These are phyloP conservation scores for Blastobotrys americana DNA, from an alignment of 805 yeast species.

Conservation along the genomic window DNA sequence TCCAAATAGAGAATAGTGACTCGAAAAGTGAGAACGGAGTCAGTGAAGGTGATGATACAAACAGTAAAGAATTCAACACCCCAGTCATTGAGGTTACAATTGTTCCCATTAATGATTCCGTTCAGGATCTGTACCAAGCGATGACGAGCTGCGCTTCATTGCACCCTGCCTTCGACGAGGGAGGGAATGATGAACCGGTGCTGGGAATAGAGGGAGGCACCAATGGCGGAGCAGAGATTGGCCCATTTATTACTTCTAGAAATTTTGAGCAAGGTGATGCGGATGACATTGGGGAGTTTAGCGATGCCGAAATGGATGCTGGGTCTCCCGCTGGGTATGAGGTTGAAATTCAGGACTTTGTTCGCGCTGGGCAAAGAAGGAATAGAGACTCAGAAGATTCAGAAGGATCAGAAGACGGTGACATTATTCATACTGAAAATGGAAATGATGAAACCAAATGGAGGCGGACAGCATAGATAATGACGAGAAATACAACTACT, in stretches of 20 bases:
- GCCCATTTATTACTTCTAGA: constrained; percentile 10
- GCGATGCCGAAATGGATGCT: constrained; percentile 11
- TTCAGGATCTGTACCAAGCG: constrained; percentile 16
- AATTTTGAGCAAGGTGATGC: constrained; percentile 12
- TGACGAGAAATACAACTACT: no score
- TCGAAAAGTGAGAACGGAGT: not conserved
- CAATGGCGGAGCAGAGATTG: constrained; percentile 1
- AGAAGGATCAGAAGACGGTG: constrained; percentile 14
- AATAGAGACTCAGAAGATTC: constrained; percentile 11
- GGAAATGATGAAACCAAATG: constrained; percentile 15
- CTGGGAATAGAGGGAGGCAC: constrained; percentile 8
- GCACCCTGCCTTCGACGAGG: constrained; percentile 19
- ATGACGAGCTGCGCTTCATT: constrained; percentile 21
- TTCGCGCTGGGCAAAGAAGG: constrained; percentile 16
- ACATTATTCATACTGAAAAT: constrained; percentile 3
- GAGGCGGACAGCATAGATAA: constrained; percentile 15
- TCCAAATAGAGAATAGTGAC: constrained; percentile 17
- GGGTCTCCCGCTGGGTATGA: constrained; percentile 20
- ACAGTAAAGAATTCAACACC: not conserved
- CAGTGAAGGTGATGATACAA: constrained; percentile 2
- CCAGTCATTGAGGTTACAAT: constrained; percentile 11
- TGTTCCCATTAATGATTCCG: constrained; percentile 1
- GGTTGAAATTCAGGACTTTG: constrained; percentile 13
- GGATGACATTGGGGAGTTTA: constrained; percentile 12
- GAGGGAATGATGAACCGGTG: constrained; percentile 10